Evolutionary conservation across 768 basidiomycete genomes (phyloP).

Genomic region (Rossbeevera mucosa): DNA sequence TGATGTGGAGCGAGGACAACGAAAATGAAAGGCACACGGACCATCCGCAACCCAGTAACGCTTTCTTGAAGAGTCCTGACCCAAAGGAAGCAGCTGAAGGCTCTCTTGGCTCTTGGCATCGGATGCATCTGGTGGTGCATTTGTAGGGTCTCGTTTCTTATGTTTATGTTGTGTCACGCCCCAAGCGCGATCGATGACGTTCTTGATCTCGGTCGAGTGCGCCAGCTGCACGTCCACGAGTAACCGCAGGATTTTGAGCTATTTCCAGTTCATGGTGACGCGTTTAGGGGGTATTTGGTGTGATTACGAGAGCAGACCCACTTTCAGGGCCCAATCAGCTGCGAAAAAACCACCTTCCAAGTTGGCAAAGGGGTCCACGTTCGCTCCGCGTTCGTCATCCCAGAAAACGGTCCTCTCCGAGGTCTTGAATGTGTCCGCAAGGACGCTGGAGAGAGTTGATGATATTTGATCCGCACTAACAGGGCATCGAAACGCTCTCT

Average conservation of each 20-base stretch:
- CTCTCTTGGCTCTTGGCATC: constrained; percentile 65
- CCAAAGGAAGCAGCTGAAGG: constrained; percentile 65
- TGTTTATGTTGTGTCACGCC: constrained; percentile 80
- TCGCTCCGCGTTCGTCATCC: constrained; percentile 62
- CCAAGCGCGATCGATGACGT: constrained; percentile 78
- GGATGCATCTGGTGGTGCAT: constrained; percentile 49
- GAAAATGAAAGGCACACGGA: constrained; percentile 54
- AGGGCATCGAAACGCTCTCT: constrained; percentile 29
- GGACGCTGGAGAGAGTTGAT: constrained; percentile 61
- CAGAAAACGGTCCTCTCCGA: constrained; percentile 77
- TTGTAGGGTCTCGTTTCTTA: constrained; percentile 68
- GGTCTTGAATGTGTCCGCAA: constrained; percentile 68
- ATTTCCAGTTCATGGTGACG: constrained; percentile 19
- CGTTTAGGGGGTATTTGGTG: constrained; percentile 28
- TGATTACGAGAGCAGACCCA: constrained; percentile 37
- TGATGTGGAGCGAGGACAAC: constrained; percentile 27
- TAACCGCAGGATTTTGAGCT: constrained; percentile 82
- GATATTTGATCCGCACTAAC: constrained; percentile 78
- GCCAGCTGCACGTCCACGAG: constrained; percentile 80
- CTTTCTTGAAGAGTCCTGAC: constrained; percentile 70
- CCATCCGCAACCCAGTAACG: constrained; percentile 88
- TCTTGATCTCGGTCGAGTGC: constrained; percentile 66
- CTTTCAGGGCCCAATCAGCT: constrained; percentile 80
- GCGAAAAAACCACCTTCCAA: constrained; percentile 72
- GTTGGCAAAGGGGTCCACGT: constrained; percentile 69